Percentiles rank a stretch among this genome's conserved stretches.
Evolutionary conservation across 2,329 filamentous ascomycete genomes (phyloP).

Genomic region (Cryphonectria japonica): DNA sequence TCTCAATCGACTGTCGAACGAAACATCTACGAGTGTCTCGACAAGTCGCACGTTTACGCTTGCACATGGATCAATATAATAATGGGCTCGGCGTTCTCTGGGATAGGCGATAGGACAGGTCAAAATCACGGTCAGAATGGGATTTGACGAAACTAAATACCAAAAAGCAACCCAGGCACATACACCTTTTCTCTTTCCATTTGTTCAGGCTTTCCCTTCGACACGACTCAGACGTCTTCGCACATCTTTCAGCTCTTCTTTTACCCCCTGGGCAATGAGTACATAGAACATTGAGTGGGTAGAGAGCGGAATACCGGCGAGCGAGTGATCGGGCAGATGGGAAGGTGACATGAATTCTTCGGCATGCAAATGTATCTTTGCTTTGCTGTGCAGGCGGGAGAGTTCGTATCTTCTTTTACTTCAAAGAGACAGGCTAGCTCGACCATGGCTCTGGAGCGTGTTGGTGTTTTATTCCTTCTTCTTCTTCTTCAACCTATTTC

Average conservation of each 20-base stretch:
- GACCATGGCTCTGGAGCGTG: not conserved
- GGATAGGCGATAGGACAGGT: conserved; percentile 11
- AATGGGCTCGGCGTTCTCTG: conserved; percentile 25
- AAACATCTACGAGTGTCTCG: conserved; percentile 26
- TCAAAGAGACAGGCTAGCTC: not conserved
- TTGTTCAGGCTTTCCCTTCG: conserved; percentile 10
- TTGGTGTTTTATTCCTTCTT: not conserved
- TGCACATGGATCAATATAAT: conserved; percentile 21
- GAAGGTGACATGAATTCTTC: conserved; percentile 1
- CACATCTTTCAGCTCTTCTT: not conserved
- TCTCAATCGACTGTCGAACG: not conserved
- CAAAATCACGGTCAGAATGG: conserved; percentile 19
- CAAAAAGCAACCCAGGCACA: conserved; percentile 19
- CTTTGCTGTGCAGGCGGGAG: not conserved
- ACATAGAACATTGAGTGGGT: not conserved
- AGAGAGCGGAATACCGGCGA: not conserved
- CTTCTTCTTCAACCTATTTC: too few relatives aligned
- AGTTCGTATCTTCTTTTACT: not conserved
- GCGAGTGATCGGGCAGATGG: not conserved
- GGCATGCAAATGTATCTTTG: not conserved
- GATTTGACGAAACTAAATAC: conserved; percentile 26
- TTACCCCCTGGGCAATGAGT: too few relatives aligned
- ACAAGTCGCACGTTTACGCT: conserved; percentile 8
- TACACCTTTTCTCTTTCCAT: conserved; percentile 19
- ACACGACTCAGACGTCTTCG: not conserved